These are phyloP conservation scores for Candida silvatica DNA, from an alignment of 805 yeast genomes.

Conservation along the genomic window DNA sequence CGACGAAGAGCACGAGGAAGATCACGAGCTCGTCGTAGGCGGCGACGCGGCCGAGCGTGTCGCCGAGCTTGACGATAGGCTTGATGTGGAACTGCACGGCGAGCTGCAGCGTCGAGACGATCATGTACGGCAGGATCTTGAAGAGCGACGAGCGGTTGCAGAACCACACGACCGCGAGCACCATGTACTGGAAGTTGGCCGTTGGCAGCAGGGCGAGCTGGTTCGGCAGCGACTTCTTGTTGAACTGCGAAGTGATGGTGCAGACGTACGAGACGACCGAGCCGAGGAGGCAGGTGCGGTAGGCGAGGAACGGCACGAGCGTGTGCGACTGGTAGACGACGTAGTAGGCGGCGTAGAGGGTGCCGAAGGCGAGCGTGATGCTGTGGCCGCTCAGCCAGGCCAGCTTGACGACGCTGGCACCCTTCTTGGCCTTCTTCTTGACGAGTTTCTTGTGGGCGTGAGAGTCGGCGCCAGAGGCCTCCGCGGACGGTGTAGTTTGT, in stretches of 20 bases:
- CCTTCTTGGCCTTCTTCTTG: not conserved
- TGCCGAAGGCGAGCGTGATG: slow-evolving; percentile 36
- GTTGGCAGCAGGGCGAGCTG: slow-evolving; percentile 58
- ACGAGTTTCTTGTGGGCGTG: not conserved
- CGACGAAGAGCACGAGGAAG: slow-evolving; percentile 41
- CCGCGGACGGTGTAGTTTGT: not conserved
- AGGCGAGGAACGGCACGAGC: slow-evolving; percentile 40
- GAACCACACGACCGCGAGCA: slow-evolving; percentile 51
- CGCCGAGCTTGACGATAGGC: slow-evolving; percentile 30
- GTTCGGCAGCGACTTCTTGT: slow-evolving; percentile 47
- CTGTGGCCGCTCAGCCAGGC: slow-evolving; percentile 54
- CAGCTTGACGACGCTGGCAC: slow-evolving; percentile 23
- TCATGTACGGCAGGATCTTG: slow-evolving; percentile 52
- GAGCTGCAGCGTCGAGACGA: slow-evolving; percentile 53
- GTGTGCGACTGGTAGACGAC: slow-evolving; percentile 27
- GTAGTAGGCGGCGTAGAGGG: slow-evolving; percentile 25
- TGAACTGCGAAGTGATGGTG: slow-evolving; percentile 51
- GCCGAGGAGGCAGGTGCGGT: slow-evolving; percentile 50
- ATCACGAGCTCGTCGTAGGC: slow-evolving; percentile 56
- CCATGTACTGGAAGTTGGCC: slow-evolving; percentile 65
- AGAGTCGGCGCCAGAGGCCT: not conserved
- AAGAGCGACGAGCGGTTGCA: slow-evolving; percentile 56
- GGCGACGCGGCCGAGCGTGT: slow-evolving; percentile 34
- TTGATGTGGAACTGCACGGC: slow-evolving; percentile 30
- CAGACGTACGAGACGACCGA: slow-evolving; percentile 41